Conservation (phyloP, 2,329 filamentous ascomycete species). For the Monosporascus ibericus region DNA sequence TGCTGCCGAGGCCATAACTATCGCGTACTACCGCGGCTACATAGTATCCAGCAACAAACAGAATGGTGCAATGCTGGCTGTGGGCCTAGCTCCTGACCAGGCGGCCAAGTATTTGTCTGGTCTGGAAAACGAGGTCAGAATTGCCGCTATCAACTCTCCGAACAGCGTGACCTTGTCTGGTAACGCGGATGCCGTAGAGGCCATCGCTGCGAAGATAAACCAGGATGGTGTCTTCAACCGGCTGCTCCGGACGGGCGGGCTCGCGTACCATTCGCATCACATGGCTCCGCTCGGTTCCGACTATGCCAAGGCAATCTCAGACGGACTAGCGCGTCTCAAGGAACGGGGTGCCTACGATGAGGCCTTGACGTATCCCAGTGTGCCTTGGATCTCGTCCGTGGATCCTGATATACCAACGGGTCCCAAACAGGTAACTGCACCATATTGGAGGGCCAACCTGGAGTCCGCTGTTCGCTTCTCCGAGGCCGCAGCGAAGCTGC, state of each 20-base stretch:
- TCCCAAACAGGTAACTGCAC: slow-evolving; percentile 4
- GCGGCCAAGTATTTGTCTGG: not conserved
- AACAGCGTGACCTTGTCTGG: slow-evolving; percentile 23
- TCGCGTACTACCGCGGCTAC: slow-evolving; percentile 12
- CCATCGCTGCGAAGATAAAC: not conserved
- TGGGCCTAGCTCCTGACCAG: slow-evolving; percentile 5
- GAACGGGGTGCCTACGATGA: slow-evolving; percentile 3
- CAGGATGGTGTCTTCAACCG: slow-evolving; percentile 15
- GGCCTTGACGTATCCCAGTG: slow-evolving; percentile 1
- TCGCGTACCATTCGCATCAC: slow-evolving; percentile 24
- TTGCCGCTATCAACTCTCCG: slow-evolving; percentile 20
- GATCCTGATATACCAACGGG: slow-evolving; percentile 4
- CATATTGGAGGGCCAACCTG: slow-evolving; percentile 11
- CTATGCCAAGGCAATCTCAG: not conserved
- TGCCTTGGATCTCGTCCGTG: slow-evolving; percentile 8
- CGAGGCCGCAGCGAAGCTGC: not conserved
- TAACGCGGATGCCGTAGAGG: slow-evolving; percentile 13
- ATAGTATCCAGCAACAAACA: not conserved
- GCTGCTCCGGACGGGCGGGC: slow-evolving; percentile 13
- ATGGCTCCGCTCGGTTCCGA: slow-evolving; percentile 9
- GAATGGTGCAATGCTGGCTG: slow-evolving; percentile 9
- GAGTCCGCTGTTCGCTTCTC: slow-evolving; percentile 10
- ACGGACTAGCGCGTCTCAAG: not conserved
- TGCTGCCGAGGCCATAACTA: slow-evolving; percentile 10
- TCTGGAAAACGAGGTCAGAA: not conserved